Percentiles rank a stretch among this genome's conserved stretches.
Conservation (phyloP, 2,329 filamentous ascomycete genomes). For the Fusarium beomiforme region DNA sequence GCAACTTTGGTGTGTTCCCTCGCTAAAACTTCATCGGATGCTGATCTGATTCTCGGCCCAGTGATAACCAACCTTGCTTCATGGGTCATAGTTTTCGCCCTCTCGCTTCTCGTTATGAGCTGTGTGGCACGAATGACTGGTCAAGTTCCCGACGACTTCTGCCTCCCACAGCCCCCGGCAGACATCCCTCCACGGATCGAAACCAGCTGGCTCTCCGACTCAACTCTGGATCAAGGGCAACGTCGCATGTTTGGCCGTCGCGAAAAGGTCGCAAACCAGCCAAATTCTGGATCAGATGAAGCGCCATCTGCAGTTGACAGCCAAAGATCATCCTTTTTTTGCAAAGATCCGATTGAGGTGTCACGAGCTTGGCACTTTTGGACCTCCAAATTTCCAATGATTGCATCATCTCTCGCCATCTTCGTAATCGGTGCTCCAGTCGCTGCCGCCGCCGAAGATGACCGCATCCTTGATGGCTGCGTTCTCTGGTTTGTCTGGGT, state of each 20-base stretch:
- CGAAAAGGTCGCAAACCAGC: conserved; percentile 5
- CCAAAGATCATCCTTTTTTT: conserved; percentile 15
- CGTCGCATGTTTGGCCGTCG: background rate
- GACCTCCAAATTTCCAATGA: conserved; percentile 44
- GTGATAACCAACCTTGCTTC: conserved; percentile 50
- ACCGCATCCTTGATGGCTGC: conserved; percentile 57
- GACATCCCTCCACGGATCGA: conserved; percentile 17
- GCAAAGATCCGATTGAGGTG: background rate
- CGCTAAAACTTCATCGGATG: rapidly evolving
- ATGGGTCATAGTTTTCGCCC: conserved; percentile 47
- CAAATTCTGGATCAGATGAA: background rate
- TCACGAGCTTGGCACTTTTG: conserved; percentile 22
- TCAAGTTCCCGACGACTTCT: conserved; percentile 12
- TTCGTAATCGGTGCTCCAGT: conserved; percentile 55
- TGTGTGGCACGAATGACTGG: conserved; percentile 3
- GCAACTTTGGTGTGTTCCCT: conserved; percentile 54
- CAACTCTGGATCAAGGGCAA: conserved; percentile 17
- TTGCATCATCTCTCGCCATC: conserved; percentile 44
- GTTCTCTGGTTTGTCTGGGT: conserved; percentile 63
- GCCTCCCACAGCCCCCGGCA: background rate
- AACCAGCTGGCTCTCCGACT: conserved; percentile 36
- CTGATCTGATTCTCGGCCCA: conserved; percentile 32
- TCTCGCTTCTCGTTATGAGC: conserved; percentile 38
- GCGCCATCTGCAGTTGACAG: background rate
- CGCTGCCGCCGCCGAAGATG: conserved; percentile 45